These are phyloP conservation scores for Protostelium mycophagum DNA, from an alignment of 78 protist genomes.

Conservation along the genomic window DNA sequence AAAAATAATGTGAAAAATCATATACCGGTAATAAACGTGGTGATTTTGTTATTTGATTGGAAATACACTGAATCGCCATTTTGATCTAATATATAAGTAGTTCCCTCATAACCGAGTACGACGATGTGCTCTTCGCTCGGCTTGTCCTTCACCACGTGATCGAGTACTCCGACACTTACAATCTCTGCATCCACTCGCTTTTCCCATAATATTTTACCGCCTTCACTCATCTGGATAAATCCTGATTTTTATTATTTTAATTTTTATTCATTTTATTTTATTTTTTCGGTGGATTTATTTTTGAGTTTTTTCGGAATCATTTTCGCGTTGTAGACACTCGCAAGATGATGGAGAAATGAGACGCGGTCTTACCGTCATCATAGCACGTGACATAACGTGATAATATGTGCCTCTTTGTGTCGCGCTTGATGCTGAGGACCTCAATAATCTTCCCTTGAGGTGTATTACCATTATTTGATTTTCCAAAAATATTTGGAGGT, in stretches of 20 bases:
- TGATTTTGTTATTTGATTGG: not conserved
- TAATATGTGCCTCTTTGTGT: not conserved
- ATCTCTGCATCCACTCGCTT: not conserved
- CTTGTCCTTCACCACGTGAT: not conserved
- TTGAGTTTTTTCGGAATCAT: too few species aligned
- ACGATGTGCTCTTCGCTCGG: not conserved
- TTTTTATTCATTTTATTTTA: too few species aligned
- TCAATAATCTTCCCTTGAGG: not conserved
- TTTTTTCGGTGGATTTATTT: too few species aligned
- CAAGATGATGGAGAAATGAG: not conserved
- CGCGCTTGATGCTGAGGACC: not conserved
- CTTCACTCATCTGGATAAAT: not conserved
- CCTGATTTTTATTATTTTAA: too few species aligned
- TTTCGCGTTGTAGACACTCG: not conserved
- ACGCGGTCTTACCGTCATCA: not conserved
- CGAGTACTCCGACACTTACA: not conserved
- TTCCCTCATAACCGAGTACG: not conserved
- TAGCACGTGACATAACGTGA: not conserved
- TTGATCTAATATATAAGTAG: not conserved
- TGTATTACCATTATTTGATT: not conserved
- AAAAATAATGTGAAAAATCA: too few species aligned
- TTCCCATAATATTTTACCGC: not conserved
- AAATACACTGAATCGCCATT: not conserved
- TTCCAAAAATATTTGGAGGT: not conserved
- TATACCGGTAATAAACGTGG: not conserved